A percentile compares a stretch with the other conserved stretches of the same genome.
phyloP scores from a whole-genome alignment of 176 grass and related monocot genomes.

The Cenchrus purpureus region DNA sequence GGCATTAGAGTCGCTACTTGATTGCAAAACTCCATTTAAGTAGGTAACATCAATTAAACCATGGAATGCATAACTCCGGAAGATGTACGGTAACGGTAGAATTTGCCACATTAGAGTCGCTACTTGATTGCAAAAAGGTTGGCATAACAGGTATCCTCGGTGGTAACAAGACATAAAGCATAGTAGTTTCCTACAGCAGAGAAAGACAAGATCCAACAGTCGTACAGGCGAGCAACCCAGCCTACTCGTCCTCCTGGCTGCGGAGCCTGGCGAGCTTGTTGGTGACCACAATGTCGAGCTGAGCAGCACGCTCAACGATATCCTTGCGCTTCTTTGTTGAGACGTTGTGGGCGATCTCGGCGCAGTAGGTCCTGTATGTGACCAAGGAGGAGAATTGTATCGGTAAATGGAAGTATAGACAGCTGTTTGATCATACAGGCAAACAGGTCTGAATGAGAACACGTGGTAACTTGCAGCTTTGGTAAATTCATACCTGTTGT shows the following conservation, averaged over 20 bases:
- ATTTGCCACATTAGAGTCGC: slow-evolving; percentile 8
- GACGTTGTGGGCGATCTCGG: slow-evolving; percentile 78
- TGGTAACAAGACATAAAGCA: neutral
- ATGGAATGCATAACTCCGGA: neutral
- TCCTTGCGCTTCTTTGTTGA: slow-evolving; percentile 88
- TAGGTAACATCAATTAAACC: neutral
- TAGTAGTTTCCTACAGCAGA: slow-evolving; percentile 16
- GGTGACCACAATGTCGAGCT: slow-evolving; percentile 85
- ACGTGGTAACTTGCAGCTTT: neutral
- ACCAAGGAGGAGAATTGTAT: neutral
- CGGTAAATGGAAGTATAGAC: neutral
- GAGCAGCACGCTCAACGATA: slow-evolving; percentile 72
- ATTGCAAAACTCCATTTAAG: too few relatives aligned
- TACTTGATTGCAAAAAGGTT: slow-evolving; percentile 21
- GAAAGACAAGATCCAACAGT: slow-evolving; percentile 19
- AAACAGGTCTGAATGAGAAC: neutral
- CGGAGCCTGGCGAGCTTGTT: slow-evolving; percentile 81
- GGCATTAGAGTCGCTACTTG: too few relatives aligned
- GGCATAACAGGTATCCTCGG: slow-evolving; percentile 18
- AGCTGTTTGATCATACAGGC: too few relatives aligned
- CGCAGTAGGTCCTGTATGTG: slow-evolving; percentile 69
- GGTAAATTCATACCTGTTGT: slow-evolving; percentile 60
- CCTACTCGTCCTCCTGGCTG: slow-evolving; percentile 86
- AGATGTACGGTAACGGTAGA: neutral
- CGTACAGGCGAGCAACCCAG: neutral